phyloP scores from a whole-genome alignment of 2,329 filamentous ascomycete species.

The Albophoma yamanashiensis region DNA sequence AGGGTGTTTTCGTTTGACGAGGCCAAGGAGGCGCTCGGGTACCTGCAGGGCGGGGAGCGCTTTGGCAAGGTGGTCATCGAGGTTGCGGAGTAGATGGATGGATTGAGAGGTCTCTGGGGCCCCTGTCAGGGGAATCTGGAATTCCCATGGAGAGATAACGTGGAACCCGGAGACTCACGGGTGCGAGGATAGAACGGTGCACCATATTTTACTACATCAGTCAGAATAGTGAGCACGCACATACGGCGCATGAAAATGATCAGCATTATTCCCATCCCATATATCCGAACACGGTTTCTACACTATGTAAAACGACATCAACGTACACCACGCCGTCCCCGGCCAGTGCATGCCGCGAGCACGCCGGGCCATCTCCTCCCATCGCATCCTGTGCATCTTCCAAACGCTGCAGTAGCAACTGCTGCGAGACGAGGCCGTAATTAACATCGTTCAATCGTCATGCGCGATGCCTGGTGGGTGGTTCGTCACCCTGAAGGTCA shows the following conservation, averaged over 20 bases:
- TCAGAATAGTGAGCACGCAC: not conserved
- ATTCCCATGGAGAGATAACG: not conserved
- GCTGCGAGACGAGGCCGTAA: not conserved
- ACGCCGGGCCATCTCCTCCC: not conserved
- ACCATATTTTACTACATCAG: not conserved
- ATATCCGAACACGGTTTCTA: not conserved
- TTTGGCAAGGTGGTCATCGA: constrained; percentile 47
- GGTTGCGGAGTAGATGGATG: constrained; percentile 9
- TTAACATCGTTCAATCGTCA: constrained; percentile 1
- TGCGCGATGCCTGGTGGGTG: not conserved
- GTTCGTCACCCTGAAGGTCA: not conserved
- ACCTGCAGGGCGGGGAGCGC: constrained; percentile 38
- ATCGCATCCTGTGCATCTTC: not conserved
- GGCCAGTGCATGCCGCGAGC: not conserved
- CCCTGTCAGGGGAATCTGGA: too few species aligned
- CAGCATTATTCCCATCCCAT: not conserved
- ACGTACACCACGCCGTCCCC: not conserved
- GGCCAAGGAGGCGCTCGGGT: constrained; percentile 21
- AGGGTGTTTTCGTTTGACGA: constrained; percentile 32
- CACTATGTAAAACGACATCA: not conserved
- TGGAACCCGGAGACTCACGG: not conserved
- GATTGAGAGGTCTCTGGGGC: too few species aligned
- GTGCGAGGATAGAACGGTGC: not conserved
- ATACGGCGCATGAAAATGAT: not conserved
- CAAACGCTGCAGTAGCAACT: not conserved